phyloP scores from a whole-genome alignment of 257 asterid species.

The Rhazya stricta region DNA sequence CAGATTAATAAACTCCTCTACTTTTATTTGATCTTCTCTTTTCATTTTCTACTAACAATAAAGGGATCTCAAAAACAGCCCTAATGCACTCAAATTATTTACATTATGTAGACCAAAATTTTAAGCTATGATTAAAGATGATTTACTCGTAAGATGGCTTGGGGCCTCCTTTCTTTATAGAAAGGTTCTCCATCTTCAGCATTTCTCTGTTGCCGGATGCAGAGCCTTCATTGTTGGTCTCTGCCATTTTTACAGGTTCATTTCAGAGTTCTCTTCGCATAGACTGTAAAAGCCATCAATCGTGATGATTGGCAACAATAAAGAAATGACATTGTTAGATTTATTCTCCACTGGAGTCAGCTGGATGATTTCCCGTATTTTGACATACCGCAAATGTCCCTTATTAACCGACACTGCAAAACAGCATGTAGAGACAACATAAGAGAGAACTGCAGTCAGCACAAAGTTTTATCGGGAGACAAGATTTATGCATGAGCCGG shows the following conservation, averaged over 20 bases:
- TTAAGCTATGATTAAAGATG: background rate
- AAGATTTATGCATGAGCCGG: background rate
- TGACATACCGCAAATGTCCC: conserved; percentile 75
- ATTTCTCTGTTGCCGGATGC: conserved; percentile 14
- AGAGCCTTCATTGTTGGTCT: conserved; percentile 31
- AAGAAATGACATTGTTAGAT: conserved; percentile 72
- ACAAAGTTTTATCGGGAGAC: background rate
- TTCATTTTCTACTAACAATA: background rate
- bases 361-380: conserved; percentile 64
- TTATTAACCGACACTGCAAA: conserved; percentile 70
- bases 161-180: conserved; percentile 24
- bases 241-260: conserved; percentile 49
- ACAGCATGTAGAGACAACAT: conserved; percentile 10
- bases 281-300: conserved; percentile 61
- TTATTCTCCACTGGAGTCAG: conserved; percentile 69
- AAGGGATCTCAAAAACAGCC: conserved; percentile 8
- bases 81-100: background rate
- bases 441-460: background rate
- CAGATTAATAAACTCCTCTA: background rate
- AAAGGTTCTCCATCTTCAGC: conserved; percentile 64
- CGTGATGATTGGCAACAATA: conserved; percentile 58
- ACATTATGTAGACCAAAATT: background rate
- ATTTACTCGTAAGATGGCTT: conserved; percentile 7
- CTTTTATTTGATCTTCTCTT: background rate
- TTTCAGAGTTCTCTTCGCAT: conserved; percentile 58